phyloP scores from a whole-genome alignment of 495 filamentous ascomycete genomes.

The Aspergillus haitiensis region DNA sequence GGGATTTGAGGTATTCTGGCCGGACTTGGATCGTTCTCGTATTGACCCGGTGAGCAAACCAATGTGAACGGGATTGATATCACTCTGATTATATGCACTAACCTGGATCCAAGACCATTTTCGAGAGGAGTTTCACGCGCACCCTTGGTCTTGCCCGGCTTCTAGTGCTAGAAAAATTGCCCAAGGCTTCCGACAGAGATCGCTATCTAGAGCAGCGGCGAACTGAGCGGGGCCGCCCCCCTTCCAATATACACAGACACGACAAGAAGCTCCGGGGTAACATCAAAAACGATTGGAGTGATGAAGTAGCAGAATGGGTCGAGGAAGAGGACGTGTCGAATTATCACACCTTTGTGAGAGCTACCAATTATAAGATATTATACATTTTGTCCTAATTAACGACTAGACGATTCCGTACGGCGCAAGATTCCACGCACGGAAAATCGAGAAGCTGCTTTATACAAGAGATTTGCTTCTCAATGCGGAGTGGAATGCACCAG shows the following conservation, averaged over 20 bases:
- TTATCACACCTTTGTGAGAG: constrained; percentile 66
- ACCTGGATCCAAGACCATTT: constrained; percentile 58
- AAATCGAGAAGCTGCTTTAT: constrained; percentile 76
- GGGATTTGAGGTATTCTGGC: constrained; percentile 80
- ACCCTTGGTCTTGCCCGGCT: constrained; percentile 77
- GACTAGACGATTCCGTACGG: constrained; percentile 70
- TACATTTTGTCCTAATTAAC: neutral
- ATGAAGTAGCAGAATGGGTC: constrained; percentile 81
- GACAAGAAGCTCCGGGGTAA: constrained; percentile 48
- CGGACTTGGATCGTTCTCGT: constrained; percentile 64
- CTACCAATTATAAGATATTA: neutral
- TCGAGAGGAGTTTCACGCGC: constrained; percentile 70
- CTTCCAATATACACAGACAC: constrained; percentile 22
- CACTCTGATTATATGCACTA: neutral
- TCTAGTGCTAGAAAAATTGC: constrained; percentile 76
- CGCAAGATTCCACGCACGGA: constrained; percentile 62
- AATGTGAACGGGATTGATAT: neutral
- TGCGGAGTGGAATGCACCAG: constrained; percentile 77
- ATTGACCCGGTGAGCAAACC: constrained; percentile 60
- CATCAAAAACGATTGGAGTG: constrained; percentile 68
- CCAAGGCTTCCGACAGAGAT: constrained; percentile 63
- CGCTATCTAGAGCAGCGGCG: constrained; percentile 64
- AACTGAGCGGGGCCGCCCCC: constrained; percentile 65
- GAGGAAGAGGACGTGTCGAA: constrained; percentile 69
- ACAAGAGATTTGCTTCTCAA: constrained; percentile 80